Evolutionary conservation across 2,329 filamentous ascomycete species (phyloP), one percentile per base, ranked within the genome.

Genomic region (Zelopaecilomyces penicillatus): DNA sequence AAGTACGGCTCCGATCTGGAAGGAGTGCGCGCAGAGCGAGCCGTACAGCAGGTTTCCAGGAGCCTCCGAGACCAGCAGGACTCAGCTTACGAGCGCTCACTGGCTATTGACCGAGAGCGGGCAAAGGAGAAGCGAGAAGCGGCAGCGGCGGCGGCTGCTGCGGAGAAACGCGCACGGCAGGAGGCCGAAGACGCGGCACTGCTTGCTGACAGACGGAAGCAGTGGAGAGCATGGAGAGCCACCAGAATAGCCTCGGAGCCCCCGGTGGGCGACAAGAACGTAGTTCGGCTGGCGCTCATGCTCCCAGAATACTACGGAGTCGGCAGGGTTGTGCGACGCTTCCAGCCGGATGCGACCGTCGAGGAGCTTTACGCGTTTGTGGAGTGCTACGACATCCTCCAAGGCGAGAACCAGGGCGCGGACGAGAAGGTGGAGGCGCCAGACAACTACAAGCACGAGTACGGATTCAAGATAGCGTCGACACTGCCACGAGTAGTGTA

Each of bases 341-440:
- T 98, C 61, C 64, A 71, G 0, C 70, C 75, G 1, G 71, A 79
- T n/a, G 79, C 85, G 0, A 73, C 76, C 2, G 70, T 97, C 33
- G 91, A 97, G 60, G 89, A 96, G 57, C 68, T 98, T 5, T 97
- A 97, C 63, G 93, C 91, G 0, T 96, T 95, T 66, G 89, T 97
- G 3, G 93, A 98, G 60, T 97, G 91, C 66, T 83, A 89, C 60
- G 82, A 87, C 42, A 54, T 84, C 5, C 55, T 89, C 3, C 64
- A 75, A 32, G 64, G 66, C 2, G 63, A 58, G 26, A 63, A 62
- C 12, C 53, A 50, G 10, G 57, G 48, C 30, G 52, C 51, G 40
- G 57, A 54, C 30, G 51, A 53, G 32, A 65, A 79, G 54, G 87
- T 88, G 0, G 68, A 74, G 26, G 78, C 69, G 26, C 55, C 55